These are phyloP conservation scores for Acrasis kona DNA, from an alignment of 78 protist genomes.

Conservation along the genomic window DNA sequence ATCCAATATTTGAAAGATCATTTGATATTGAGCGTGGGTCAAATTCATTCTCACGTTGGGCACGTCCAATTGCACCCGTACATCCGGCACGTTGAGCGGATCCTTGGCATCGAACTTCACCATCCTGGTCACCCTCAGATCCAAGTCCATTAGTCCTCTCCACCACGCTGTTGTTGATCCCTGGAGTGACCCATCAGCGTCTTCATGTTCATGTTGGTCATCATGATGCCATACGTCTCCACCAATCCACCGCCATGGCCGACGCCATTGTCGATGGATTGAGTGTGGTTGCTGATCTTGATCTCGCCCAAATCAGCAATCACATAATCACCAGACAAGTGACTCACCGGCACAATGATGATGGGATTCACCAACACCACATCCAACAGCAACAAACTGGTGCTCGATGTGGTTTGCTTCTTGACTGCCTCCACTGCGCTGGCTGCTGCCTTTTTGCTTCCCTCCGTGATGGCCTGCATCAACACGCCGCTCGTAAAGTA, in stretches of 20 bases:
- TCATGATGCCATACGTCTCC: no score
- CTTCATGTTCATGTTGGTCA: no score
- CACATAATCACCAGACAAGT: neutral
- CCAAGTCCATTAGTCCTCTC: no score
- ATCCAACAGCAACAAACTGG: neutral
- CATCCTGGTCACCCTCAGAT: no score
- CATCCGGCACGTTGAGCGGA: no score
- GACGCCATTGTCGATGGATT: no score
- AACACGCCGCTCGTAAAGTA: neutral
- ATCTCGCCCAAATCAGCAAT: neutral
- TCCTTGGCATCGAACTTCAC: no score
- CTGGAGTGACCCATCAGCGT: no score
- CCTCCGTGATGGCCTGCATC: neutral
- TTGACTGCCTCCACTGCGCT: neutral
- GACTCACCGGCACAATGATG: neutral
- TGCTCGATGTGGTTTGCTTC: neutral
- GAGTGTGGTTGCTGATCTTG: neutral
- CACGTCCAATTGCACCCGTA: neutral
- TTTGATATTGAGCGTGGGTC: neutral
- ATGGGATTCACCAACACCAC: neutral
- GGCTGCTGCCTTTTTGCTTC: neutral
- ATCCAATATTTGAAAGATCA: neutral
- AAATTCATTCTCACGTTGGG: neutral
- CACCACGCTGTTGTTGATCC: no score
- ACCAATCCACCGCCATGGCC: no score